Evolutionary conservation across 495 filamentous ascomycete species (phyloP), one percentile per base, ranked within the genome.

Genomic region (Thermochaetoides thermophila): DNA sequence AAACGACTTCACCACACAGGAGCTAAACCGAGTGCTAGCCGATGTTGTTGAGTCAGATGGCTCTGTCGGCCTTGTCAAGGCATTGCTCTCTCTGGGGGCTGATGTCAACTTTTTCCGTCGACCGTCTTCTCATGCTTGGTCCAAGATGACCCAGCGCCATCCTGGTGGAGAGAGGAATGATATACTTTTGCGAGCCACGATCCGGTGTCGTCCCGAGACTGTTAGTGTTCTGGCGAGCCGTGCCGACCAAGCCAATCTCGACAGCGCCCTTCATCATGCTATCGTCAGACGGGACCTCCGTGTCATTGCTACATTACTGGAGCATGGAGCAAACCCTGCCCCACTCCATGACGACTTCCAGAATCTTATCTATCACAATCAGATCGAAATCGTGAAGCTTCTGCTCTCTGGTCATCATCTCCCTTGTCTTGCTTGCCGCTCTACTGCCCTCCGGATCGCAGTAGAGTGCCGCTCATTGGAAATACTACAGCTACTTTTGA

Each of bases 231-330:
- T 55, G 13, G 51, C 51, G 7, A 37, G 33, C 17, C 42, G 40
- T n/a, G 49, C 51, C 29, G 51, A 55, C 44, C 48, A 55, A 18
- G 35, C 44, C 11, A 52, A 45, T 19, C 46, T 55, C 20, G 51
- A 55, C 32, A 32, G 37, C 17, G 51, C 40, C 5, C 46, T 55
- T 10, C 51, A 43, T 13, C 34, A 50, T 17, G 51, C 51, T 8
- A 49, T 55, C 5, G 30, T 34, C 13, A 29, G 51, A 15, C 39
- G 41, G 1, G 42, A 52, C 18, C 21, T 47, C 16, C 38, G 37
- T 5, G 46, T 52, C 5, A 22, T 55, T 7, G 20, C 40, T 11
- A 40, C 51, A 1, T 23, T 55, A n/a, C 23, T 55, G 2, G 42
- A 50, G 26, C 42, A 52, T 12, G 49, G 51, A 0, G 50, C 50